Evolutionary conservation across 23 red algal species (phyloP).

Genomic region (Rhodosorus marinus): DNA sequence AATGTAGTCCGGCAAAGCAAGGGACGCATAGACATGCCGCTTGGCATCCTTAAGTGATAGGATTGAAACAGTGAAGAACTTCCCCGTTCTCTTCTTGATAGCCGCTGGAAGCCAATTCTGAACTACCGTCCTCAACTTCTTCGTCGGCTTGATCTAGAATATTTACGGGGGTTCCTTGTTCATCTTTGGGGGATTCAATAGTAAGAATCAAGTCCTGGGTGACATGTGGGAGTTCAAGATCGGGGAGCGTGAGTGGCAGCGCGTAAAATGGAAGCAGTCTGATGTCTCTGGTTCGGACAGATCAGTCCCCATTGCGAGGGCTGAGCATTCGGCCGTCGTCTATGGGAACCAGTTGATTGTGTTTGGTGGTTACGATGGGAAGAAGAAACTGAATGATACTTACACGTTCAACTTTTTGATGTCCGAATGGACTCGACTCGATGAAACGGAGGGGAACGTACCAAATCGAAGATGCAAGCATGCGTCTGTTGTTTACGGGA

Average conservation of each 20-base stretch:
- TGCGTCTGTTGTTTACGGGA: conserved; percentile 59
- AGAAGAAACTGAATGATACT: conserved; percentile 73
- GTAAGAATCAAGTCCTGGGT: conserved; percentile 38
- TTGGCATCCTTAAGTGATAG: conserved; percentile 3
- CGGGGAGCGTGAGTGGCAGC: conserved; percentile 7
- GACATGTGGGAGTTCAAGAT: conserved; percentile 85
- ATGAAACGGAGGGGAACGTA: background rate
- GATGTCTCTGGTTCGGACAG: background rate
- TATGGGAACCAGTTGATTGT: conserved; percentile 68
- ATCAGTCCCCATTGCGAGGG: conserved; percentile 13
- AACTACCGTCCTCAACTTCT: conserved; percentile 43
- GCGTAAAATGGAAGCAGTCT: conserved; percentile 6
- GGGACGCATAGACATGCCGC: background rate
- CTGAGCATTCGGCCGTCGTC: conserved; percentile 77
- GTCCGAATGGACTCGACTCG: conserved; percentile 14
- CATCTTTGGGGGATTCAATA: conserved; percentile 83
- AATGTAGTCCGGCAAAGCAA: background rate
- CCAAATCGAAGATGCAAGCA: conserved; percentile 94
- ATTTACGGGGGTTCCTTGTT: conserved; percentile 25
- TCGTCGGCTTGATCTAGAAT: conserved; percentile 60
- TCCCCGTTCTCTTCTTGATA: too few relatives aligned
- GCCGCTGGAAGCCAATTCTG: background rate
- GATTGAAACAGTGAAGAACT: too few relatives aligned
- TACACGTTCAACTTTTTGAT: conserved; percentile 44
- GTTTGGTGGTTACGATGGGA: conserved; percentile 92